Conservation (phyloP, 352 stramenopile species). For the Peronospora farinosa region DNA sequence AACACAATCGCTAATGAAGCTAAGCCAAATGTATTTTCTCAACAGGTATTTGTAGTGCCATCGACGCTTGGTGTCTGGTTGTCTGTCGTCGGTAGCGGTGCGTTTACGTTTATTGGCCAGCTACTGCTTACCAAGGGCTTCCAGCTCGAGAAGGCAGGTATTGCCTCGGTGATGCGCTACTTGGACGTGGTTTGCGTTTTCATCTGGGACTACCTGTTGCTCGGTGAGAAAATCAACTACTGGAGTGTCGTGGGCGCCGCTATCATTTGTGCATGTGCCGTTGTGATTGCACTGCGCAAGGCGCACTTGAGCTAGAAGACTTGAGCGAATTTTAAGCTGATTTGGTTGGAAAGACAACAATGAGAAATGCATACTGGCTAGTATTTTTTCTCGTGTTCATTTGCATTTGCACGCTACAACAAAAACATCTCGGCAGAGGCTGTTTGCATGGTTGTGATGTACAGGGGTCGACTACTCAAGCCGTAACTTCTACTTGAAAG, state of each 20-base stretch:
- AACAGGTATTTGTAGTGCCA: conserved; percentile 42
- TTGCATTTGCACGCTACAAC: conserved; percentile 2
- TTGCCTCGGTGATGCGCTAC: conserved; percentile 81
- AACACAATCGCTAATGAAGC: not conserved
- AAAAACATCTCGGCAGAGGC: conserved; percentile 6
- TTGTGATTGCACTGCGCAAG: conserved; percentile 60
- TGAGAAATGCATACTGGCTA: not conserved
- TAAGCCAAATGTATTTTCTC: not conserved
- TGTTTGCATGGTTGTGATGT: conserved; percentile 4
- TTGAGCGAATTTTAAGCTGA: conserved; percentile 6
- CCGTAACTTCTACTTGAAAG: conserved; percentile 51
- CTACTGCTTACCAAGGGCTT: conserved; percentile 74
- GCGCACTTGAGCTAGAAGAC: conserved; percentile 20
- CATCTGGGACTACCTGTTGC: conserved; percentile 61
- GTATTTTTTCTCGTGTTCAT: conserved; percentile 6
- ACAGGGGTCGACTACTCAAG: conserved; percentile 2
- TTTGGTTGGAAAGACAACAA: not conserved
- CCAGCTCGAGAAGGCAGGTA: conserved; percentile 77
- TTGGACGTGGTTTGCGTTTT: conserved; percentile 82
- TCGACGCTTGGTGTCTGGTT: conserved; percentile 37
- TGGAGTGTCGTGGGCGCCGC: conserved; percentile 62
- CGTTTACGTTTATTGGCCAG: conserved; percentile 65
- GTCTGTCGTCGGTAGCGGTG: conserved; percentile 44
- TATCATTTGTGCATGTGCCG: conserved; percentile 64
- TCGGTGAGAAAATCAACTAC: conserved; percentile 60